These are phyloP conservation scores for Endogone sp. DNA, from an alignment of 192 early-diverging fungal genomes.

Conservation along the genomic window DNA sequence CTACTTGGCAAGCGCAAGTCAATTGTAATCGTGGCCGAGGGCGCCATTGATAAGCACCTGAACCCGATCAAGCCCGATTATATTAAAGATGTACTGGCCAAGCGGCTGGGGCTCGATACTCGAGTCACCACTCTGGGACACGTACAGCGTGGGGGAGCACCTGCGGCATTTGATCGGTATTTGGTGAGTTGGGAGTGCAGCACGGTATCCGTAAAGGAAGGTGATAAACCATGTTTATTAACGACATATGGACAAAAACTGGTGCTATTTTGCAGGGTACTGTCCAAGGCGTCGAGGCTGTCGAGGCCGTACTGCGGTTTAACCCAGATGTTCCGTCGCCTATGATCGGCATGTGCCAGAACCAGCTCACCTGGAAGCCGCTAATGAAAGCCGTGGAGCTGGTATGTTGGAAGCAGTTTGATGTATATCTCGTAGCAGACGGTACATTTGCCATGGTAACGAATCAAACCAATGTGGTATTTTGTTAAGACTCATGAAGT, in stretches of 20 bases:
- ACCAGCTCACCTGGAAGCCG: slow-evolving; percentile 81
- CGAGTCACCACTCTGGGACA: slow-evolving; percentile 94
- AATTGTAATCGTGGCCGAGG: slow-evolving; percentile 95
- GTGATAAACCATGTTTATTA: no score
- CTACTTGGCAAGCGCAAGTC: slow-evolving; percentile 85
- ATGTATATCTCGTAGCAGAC: not conserved
- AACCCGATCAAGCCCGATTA: slow-evolving; percentile 85
- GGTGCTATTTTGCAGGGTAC: slow-evolving; percentile 53
- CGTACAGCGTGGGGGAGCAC: slow-evolving; percentile 91
- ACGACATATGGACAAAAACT: not conserved
- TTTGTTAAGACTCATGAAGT: slow-evolving; percentile 70
- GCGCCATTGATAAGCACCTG: slow-evolving; percentile 86
- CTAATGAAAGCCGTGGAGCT: slow-evolving; percentile 91
- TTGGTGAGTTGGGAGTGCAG: slow-evolving; percentile 44
- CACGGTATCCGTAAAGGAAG: no score
- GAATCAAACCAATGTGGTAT: not conserved
- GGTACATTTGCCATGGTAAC: not conserved
- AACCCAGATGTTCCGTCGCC: slow-evolving; percentile 84
- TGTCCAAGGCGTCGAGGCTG: slow-evolving; percentile 90
- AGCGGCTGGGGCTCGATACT: slow-evolving; percentile 82
- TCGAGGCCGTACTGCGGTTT: slow-evolving; percentile 85
- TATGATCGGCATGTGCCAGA: slow-evolving; percentile 90
- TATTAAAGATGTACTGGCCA: slow-evolving; percentile 77
- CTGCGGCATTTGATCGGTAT: slow-evolving; percentile 88
- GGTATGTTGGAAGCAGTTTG: no score